A percentile compares a stretch with the other conserved stretches of the same genome.
These are phyloP conservation scores for Auriscalpium microsporum DNA, from an alignment of 768 basidiomycete genomes.

Conservation along the genomic window DNA sequence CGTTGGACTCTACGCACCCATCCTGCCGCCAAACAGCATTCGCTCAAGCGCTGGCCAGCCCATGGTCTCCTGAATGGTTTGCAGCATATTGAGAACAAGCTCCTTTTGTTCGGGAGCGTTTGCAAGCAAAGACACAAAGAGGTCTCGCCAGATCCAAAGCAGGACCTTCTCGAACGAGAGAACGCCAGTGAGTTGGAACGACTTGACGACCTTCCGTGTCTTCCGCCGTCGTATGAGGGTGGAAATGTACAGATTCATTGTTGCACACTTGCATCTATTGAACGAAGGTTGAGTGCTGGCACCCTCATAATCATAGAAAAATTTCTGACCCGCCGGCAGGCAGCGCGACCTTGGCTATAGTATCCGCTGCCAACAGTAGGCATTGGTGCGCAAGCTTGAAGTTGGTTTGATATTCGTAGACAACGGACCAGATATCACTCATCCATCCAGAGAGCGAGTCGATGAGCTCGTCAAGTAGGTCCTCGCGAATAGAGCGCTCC, in stretches of 20 bases:
- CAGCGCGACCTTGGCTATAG: conserved; percentile 35
- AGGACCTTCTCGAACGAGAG: conserved; percentile 36
- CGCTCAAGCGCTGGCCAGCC: conserved; percentile 45
- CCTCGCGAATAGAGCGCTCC: conserved; percentile 45
- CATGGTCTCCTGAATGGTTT: conserved; percentile 45
- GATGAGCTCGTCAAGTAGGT: conserved; percentile 47
- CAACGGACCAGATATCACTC: conserved; percentile 53
- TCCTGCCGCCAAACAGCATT: conserved; percentile 46
- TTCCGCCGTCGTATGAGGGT: conserved; percentile 33
- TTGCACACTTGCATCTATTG: conserved; percentile 46
- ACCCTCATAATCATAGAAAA: not conserved
- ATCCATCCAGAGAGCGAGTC: conserved; percentile 51
- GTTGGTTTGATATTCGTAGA: conserved; percentile 48
- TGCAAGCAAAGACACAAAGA: conserved; percentile 49
- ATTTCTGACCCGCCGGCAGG: conserved; percentile 28
- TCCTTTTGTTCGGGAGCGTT: conserved; percentile 23
- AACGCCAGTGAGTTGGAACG: conserved; percentile 40
- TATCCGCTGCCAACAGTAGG: conserved; percentile 43
- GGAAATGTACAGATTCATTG: conserved; percentile 38
- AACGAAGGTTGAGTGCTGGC: not conserved
- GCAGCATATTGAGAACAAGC: conserved; percentile 43
- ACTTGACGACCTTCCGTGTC: conserved; percentile 37
- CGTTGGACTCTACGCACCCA: conserved; percentile 23
- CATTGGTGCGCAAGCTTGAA: conserved; percentile 47
- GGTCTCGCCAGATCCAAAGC: conserved; percentile 65